phyloP scores from a whole-genome alignment of 192 early-diverging fungal species.

The Coemansia sp. region DNA sequence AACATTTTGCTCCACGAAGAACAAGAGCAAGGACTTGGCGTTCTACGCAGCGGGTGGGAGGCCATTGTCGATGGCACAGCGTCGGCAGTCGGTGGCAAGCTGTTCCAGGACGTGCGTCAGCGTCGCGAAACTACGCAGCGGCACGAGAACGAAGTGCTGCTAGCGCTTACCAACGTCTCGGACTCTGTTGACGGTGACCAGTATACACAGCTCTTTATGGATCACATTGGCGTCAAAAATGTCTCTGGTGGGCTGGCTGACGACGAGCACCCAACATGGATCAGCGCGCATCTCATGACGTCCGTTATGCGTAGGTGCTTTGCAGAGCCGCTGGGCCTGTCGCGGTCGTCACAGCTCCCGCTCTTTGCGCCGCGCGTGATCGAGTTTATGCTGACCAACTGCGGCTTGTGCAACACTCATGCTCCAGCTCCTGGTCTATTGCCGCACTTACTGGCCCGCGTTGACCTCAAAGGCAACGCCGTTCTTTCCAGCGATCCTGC shows the following conservation, averaged over 20 bases:
- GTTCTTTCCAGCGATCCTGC: constrained; percentile 29
- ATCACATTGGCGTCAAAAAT: constrained; percentile 36
- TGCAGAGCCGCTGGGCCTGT: constrained; percentile 51
- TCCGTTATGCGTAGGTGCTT: constrained; percentile 56
- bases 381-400: constrained; percentile 50
- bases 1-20: constrained; percentile 54
- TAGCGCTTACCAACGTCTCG: constrained; percentile 44
- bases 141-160: constrained; percentile 49
- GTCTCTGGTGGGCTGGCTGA: neutral
- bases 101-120: constrained; percentile 19
- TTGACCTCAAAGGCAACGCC: constrained; percentile 19
- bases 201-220: constrained; percentile 52
- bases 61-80: constrained; percentile 46
- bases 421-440: constrained; percentile 49
- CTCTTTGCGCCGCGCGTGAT: constrained; percentile 51
- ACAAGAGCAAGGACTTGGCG: constrained; percentile 51
- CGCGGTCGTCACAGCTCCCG: constrained; percentile 48
- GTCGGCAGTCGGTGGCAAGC: constrained; percentile 1
- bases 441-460: constrained; percentile 46
- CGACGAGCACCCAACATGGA: constrained; percentile 32
- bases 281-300: constrained; percentile 52
- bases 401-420: constrained; percentile 49
- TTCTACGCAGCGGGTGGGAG: constrained; percentile 54
- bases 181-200: constrained; percentile 48
- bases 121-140: constrained; percentile 43